Conservation (phyloP, 768 basidiomycete genomes). For the Mycena rosella region DNA sequence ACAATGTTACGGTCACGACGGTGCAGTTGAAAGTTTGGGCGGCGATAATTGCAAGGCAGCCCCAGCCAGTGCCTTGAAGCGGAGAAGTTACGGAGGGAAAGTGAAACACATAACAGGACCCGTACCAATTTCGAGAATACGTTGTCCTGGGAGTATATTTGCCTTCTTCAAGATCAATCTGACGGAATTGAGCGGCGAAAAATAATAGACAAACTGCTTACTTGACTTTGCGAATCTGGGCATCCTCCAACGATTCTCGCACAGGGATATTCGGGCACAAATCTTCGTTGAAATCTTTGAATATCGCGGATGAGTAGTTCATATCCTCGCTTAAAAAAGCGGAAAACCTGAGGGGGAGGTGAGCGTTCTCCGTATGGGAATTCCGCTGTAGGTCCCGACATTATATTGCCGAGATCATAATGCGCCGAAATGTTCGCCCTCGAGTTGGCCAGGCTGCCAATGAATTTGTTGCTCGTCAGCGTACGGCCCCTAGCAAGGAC, state of each 20-base stretch:
- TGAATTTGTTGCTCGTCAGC: conserved; percentile 48
- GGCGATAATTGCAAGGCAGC: conserved; percentile 62
- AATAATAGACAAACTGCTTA: conserved; percentile 21
- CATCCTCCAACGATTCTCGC: conserved; percentile 38
- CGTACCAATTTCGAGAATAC: conserved; percentile 61
- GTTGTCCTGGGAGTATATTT: conserved; percentile 59
- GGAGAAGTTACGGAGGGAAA: not conserved
- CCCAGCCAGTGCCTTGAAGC: conserved; percentile 61
- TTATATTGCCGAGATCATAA: conserved; percentile 67
- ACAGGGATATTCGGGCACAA: conserved; percentile 56
- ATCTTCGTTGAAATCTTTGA: conserved; percentile 46
- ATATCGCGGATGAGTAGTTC: conserved; percentile 70
- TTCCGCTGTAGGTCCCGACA: conserved; percentile 53
- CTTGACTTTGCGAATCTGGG: conserved; percentile 35
- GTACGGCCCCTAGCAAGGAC: conserved; percentile 27
- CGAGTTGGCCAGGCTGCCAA: conserved; percentile 60
- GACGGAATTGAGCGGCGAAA: not conserved
- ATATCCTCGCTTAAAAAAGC: conserved; percentile 62
- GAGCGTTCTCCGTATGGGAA: not conserved
- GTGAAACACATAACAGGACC: not conserved
- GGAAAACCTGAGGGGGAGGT: conserved; percentile 23
- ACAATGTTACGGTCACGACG: conserved; percentile 68
- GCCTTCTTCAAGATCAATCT: conserved; percentile 62
- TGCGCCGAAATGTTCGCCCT: conserved; percentile 66
- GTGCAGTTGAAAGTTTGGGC: conserved; percentile 58